These are phyloP conservation scores for Pythium dissimile DNA, from an alignment of 352 stramenopile genomes.

Conservation along the genomic window DNA sequence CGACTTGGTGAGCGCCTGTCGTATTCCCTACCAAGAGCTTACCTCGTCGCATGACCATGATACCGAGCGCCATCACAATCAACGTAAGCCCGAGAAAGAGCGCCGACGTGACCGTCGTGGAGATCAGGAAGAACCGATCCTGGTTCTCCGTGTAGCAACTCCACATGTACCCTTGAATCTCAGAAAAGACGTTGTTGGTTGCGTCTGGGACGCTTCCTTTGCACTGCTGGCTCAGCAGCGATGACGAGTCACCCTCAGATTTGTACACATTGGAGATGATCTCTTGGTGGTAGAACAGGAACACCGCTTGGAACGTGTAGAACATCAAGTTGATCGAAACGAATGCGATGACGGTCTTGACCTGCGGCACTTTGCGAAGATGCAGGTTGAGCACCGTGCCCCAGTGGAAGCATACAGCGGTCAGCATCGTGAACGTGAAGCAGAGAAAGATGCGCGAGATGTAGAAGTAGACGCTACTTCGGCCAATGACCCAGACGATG, in stretches of 20 bases:
- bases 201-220: conserved; percentile 48
- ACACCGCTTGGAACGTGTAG: conserved; percentile 74
- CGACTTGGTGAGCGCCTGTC: conserved; percentile 64
- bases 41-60: conserved; percentile 85
- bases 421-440: conserved; percentile 89
- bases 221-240: conserved; percentile 77
- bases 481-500: conserved; percentile 69
- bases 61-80: conserved; percentile 73
- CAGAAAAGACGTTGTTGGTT: conserved; percentile 73
- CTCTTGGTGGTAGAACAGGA: conserved; percentile 59
- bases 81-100: conserved; percentile 77
- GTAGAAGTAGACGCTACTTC: conserved; percentile 78
- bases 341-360: conserved; percentile 63
- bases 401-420: conserved; percentile 86
- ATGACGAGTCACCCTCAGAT: conserved; percentile 60
- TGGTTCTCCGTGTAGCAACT: conserved; percentile 71
- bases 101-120: conserved; percentile 73
- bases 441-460: conserved; percentile 73
- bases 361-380: conserved; percentile 71
- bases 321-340: conserved; percentile 69
- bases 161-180: conserved; percentile 85
- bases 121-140: conserved; percentile 75
- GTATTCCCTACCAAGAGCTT: conserved; percentile 72
- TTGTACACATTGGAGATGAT: conserved; percentile 76
- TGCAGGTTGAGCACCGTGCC: conserved; percentile 77